These are phyloP conservation scores for Microascus cirrosus DNA, from an alignment of 2,329 filamentous ascomycete genomes.

Conservation along the genomic window DNA sequence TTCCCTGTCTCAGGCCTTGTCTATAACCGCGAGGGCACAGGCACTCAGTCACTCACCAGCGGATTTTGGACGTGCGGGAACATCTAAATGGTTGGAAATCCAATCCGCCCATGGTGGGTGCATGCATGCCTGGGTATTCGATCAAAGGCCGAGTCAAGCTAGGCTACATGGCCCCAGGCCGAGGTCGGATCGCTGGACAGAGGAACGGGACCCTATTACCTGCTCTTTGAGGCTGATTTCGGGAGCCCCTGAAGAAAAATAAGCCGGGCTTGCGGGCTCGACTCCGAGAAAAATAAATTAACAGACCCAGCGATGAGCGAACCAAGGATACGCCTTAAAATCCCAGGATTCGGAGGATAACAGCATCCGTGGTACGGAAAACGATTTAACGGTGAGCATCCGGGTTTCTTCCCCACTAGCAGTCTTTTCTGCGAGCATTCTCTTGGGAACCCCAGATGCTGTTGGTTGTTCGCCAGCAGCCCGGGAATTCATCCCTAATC, in stretches of 20 bases:
- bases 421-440: no score
- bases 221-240: not conserved
- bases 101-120: not conserved
- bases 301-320: not conserved
- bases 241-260: not conserved
- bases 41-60: no score
- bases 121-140: not conserved
- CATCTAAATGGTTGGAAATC: not conserved
- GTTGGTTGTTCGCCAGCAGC: not conserved
- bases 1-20: not conserved
- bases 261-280: not conserved
- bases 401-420: not conserved
- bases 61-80: no score
- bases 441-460: not conserved
- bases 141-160: not conserved
- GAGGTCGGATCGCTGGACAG: not conserved
- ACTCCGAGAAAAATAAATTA: not conserved
- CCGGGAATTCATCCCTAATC: not conserved
- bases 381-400: not conserved
- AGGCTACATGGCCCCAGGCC: not conserved
- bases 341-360: not conserved
- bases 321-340: not conserved
- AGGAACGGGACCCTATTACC: not conserved
- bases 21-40: no score
- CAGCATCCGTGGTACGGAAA: not conserved